Evolutionary conservation across 106 monocot genomes (phyloP).

Genomic region (Narthecium ossifragum): DNA sequence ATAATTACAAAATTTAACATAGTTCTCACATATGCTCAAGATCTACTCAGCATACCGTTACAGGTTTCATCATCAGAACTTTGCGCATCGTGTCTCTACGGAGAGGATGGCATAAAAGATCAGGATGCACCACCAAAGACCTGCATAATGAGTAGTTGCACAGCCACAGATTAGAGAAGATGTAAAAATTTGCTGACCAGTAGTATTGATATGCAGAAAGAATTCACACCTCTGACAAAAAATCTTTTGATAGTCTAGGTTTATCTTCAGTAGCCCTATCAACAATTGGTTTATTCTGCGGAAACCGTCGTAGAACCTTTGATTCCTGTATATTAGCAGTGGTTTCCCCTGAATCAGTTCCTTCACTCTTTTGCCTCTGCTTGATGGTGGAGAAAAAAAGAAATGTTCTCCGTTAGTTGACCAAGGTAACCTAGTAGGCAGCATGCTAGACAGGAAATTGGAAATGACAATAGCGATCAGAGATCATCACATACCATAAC

Average conservation of each 20-base stretch:
- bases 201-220: background rate
- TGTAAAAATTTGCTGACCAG: too few species aligned
- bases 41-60: too few species aligned
- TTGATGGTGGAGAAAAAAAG: background rate
- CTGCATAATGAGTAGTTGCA: background rate
- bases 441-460: too few species aligned
- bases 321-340: slow-evolving; percentile 1
- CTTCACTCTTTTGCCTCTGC: slow-evolving; percentile 19
- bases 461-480: too few species aligned
- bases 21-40: too few species aligned
- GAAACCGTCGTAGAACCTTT: slow-evolving; percentile 15
- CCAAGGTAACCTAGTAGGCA: background rate
- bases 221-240: slow-evolving; percentile 18
- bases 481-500: too few species aligned
- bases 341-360: background rate
- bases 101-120: background rate
- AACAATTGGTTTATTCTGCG: slow-evolving; percentile 18
- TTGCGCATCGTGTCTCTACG: too few species aligned
- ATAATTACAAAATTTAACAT: too few species aligned
- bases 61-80: too few species aligned
- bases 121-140: background rate
- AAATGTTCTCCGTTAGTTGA: background rate
- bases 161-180: background rate
- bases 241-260: slow-evolving; percentile 12
- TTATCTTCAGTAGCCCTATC: slow-evolving; percentile 7